These are phyloP conservation scores for Verticillium zaregamsianum DNA, from an alignment of 2,329 filamentous ascomycete species.

Conservation along the genomic window DNA sequence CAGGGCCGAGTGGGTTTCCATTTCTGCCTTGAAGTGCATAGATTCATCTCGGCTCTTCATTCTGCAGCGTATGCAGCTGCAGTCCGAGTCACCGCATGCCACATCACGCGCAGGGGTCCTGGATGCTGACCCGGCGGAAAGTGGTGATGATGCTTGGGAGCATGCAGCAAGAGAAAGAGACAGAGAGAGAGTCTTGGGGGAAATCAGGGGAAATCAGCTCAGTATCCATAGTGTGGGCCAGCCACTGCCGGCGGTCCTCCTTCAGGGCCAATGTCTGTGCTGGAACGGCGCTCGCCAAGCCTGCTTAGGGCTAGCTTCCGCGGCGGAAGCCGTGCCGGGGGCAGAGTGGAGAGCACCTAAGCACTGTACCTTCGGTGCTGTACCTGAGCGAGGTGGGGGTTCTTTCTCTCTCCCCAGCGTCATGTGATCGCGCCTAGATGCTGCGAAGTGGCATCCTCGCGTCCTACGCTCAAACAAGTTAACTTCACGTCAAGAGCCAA, in stretches of 20 bases:
- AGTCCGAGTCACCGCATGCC: not conserved
- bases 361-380: not conserved
- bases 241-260: not conserved
- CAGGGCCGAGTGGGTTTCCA: not conserved
- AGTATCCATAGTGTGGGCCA: not conserved
- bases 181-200: not conserved
- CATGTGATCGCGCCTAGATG: too few species aligned
- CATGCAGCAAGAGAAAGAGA: not conserved
- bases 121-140: not conserved
- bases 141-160: not conserved
- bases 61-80: not conserved
- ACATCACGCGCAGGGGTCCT: not conserved
- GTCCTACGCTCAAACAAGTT: too few species aligned
- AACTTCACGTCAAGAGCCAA: too few species aligned
- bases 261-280: not conserved
- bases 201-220: not conserved
- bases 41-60: not conserved
- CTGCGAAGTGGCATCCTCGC: too few species aligned
- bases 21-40: not conserved
- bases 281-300: not conserved
- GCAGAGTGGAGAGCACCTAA: not conserved
- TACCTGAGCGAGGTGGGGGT: too few species aligned
- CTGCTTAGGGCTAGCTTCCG: not conserved
- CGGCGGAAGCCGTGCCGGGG: not conserved
- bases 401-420: too few species aligned